These are phyloP conservation scores for Rubia peregrina DNA, from an alignment of 305 asterid species.

Conservation along the genomic window DNA sequence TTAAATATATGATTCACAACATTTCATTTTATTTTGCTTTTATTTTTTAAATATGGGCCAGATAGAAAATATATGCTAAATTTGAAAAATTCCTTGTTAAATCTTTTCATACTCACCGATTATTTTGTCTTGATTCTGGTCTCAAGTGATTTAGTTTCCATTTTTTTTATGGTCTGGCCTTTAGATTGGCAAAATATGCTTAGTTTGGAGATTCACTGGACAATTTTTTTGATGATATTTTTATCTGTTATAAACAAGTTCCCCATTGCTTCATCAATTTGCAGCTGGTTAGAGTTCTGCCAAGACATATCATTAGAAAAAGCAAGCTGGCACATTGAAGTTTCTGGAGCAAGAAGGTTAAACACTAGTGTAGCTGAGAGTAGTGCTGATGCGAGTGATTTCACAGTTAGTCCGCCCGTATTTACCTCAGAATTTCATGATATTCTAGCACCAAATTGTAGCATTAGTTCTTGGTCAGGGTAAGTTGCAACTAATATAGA, in stretches of 20 bases:
- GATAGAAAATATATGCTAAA: background rate
- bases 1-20: background rate
- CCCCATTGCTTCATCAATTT: conserved; percentile 17
- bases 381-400: conserved; percentile 21
- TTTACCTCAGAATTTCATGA: conserved; percentile 24
- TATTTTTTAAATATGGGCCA: background rate
- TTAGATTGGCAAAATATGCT: too few species aligned
- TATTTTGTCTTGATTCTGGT: background rate
- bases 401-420: conserved; percentile 22
- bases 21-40: background rate
- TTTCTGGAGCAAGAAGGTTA: conserved; percentile 25
- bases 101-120: too few species aligned
- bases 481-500: conserved; percentile 19
- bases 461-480: conserved; percentile 29
- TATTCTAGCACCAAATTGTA: conserved; percentile 22
- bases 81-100: background rate
- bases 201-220: background rate
- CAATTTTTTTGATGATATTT: background rate
- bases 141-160: background rate
- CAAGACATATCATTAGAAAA: conserved; percentile 73
- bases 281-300: conserved; percentile 83
- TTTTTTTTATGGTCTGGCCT: background rate
- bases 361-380: conserved; percentile 23
- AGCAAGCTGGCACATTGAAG: conserved; percentile 65
- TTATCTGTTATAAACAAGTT: background rate